Evolutionary conservation across 805 yeast genomes (phyloP).

Genomic region (Priceomyces melissophilus): DNA sequence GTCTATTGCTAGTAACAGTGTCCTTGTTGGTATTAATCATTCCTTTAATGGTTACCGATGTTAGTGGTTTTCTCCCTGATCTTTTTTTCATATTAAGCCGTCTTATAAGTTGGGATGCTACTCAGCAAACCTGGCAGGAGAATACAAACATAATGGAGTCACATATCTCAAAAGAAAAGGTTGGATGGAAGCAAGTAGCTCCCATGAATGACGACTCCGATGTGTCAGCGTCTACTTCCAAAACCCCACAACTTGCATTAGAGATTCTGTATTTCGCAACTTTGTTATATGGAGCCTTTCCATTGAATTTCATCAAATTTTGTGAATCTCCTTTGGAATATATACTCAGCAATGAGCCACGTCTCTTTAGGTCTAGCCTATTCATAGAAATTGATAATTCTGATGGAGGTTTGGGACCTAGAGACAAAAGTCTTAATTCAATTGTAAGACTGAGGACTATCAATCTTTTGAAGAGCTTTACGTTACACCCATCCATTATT

Average conservation of each 20-base stretch:
- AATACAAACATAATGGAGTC: conserved; percentile 8
- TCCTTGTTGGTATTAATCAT: conserved; percentile 29
- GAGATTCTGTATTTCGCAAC: conserved; percentile 39
- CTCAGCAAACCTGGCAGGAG: conserved; percentile 10
- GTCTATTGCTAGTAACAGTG: conserved; percentile 35
- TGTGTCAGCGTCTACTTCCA: not conserved
- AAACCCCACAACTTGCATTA: conserved; percentile 11
- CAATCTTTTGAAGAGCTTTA: conserved; percentile 28
- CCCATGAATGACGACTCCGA: conserved; percentile 8
- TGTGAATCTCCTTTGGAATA: conserved; percentile 40
- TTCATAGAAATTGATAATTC: conserved; percentile 5
- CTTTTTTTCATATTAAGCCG: conserved; percentile 45
- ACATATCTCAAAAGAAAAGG: conserved; percentile 6
- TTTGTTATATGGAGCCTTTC: conserved; percentile 56
- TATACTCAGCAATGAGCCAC: conserved; percentile 12
- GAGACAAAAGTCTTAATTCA: not conserved
- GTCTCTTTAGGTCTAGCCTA: conserved; percentile 8
- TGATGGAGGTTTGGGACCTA: conserved; percentile 3
- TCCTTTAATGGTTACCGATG: conserved; percentile 41
- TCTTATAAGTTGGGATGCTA: conserved; percentile 24
- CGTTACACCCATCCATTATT: conserved; percentile 49
- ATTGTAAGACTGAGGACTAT: conserved; percentile 15
- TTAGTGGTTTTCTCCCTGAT: conserved; percentile 34
- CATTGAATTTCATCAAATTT: conserved; percentile 45
- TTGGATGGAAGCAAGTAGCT: conserved; percentile 17